Evolutionary conservation across 345 rosid genomes (phyloP).

Genomic region (Capsella bursapastoris): DNA sequence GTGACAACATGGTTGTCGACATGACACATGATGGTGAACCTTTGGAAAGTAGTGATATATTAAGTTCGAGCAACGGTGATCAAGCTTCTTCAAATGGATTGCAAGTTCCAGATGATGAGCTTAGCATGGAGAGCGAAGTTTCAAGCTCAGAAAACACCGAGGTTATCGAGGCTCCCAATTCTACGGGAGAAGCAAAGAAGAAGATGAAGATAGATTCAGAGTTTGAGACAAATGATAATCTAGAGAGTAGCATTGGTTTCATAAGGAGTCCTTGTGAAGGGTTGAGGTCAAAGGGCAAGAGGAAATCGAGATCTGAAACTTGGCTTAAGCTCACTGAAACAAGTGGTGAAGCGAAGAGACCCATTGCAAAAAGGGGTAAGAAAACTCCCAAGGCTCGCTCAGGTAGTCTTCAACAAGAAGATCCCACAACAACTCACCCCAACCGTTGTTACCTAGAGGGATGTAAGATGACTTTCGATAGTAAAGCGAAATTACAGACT

Average conservation of each 20-base stretch:
- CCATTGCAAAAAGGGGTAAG: slow-evolving; percentile 48
- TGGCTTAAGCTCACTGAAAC: slow-evolving; percentile 35
- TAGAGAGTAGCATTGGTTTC: slow-evolving; percentile 49
- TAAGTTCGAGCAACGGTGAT: slow-evolving; percentile 39
- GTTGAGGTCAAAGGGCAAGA: slow-evolving; percentile 75
- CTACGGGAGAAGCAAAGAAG: slow-evolving; percentile 46
- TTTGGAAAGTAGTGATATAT: slow-evolving; percentile 28
- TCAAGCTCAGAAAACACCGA: slow-evolving; percentile 40
- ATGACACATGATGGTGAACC: slow-evolving; percentile 40
- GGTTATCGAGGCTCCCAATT: slow-evolving; percentile 13
- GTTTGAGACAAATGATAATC: slow-evolving; percentile 45
- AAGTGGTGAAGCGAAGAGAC: slow-evolving; percentile 44
- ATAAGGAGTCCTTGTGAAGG: slow-evolving; percentile 98
- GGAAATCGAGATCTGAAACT: slow-evolving; percentile 43
- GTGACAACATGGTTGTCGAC: slow-evolving; percentile 39
- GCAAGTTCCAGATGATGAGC: slow-evolving; percentile 46
- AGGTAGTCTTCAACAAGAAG: slow-evolving; percentile 40
- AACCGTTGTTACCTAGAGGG: slow-evolving; percentile 78
- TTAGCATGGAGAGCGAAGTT: slow-evolving; percentile 41
- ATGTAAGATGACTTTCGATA: slow-evolving; percentile 80
- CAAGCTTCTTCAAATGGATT: slow-evolving; percentile 40
- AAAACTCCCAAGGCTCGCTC: slow-evolving; percentile 41
- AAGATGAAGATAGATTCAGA: slow-evolving; percentile 64
- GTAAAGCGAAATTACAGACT: slow-evolving; percentile 63
- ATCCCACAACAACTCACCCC: slow-evolving; percentile 37